A percentile compares a stretch with the other conserved stretches of the same genome.
Conservation (phyloP, 75 land plant genomes). For the Pinus albicaulis region DNA sequence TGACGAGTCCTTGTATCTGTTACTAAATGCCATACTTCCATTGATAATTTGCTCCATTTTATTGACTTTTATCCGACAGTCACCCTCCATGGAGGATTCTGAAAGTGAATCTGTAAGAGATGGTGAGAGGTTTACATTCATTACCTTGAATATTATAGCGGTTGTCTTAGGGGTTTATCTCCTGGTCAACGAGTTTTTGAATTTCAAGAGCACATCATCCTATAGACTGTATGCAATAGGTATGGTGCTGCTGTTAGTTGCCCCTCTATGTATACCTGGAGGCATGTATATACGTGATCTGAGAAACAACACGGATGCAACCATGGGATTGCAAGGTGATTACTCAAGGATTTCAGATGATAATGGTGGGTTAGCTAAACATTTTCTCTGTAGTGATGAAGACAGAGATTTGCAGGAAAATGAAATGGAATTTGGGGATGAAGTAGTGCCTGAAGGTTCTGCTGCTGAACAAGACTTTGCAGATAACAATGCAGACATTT, state of each 20-base stretch:
- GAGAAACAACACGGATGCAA: not conserved
- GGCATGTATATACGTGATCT: not conserved
- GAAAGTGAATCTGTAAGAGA: not conserved
- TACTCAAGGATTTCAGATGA: not conserved
- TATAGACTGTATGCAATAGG: constrained; percentile 2
- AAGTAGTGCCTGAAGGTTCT: not conserved
- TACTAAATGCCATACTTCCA: constrained; percentile 56
- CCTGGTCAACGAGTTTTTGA: constrained; percentile 18
- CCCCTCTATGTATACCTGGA: constrained; percentile 7
- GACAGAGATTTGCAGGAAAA: constrained; percentile 25
- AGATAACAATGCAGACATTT: not conserved
- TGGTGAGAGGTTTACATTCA: constrained; percentile 16
- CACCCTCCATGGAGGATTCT: constrained; percentile 3
- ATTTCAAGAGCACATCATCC: constrained; percentile 11
- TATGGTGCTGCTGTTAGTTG: constrained; percentile 6
- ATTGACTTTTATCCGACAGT: constrained; percentile 3
- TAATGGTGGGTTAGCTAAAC: not conserved
- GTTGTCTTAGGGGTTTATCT: constrained; percentile 13
- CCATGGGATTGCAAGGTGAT: not conserved
- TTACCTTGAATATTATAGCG: constrained; percentile 20
- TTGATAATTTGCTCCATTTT: constrained; percentile 28
- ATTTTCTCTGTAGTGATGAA: constrained; percentile 20
- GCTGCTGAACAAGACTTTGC: no score
- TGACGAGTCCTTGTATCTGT: constrained; percentile 34
- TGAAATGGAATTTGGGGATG: not conserved